Conservation (phyloP, 306 rosid genomes). For the Geum urbanum region DNA sequence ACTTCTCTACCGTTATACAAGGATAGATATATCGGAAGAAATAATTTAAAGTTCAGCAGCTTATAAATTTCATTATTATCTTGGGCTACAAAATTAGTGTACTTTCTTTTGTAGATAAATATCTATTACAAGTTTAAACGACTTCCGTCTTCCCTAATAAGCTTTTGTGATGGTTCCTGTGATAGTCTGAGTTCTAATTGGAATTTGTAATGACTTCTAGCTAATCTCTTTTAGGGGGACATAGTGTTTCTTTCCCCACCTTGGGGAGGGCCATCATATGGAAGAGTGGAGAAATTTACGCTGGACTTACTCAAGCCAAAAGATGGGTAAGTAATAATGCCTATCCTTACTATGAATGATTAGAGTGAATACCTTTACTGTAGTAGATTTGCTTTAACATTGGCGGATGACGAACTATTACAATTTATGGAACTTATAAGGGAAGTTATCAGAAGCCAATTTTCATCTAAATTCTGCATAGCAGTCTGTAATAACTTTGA, state of each 20-base stretch:
- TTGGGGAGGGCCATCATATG: conserved; percentile 41
- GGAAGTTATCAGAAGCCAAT: not conserved
- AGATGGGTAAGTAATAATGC: conserved; percentile 32
- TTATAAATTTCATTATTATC: not conserved
- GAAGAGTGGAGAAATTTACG: conserved; percentile 22
- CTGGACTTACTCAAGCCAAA: conserved; percentile 34
- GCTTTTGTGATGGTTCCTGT: not conserved
- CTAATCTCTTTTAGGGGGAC: conserved; percentile 32
- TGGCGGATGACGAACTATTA: not conserved
- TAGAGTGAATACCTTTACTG: not conserved
- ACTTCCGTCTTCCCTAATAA: not conserved
- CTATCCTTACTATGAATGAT: not conserved
- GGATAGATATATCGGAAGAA: not conserved
- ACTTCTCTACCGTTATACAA: not conserved
- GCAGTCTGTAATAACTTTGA: not conserved
- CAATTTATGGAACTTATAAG: not conserved
- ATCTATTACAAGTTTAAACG: not conserved
- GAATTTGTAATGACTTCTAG: conserved; percentile 4
- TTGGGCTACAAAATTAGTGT: not conserved
- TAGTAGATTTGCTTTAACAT: not conserved
- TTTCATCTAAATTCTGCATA: not conserved
- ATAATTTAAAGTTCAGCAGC: not conserved
- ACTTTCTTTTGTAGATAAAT: not conserved
- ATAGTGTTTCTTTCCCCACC: conserved; percentile 38
- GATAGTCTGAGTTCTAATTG: not conserved